Base-by-base conservation (phyloP, 345 rosid species). In the Aquilaria sinensis region DNA sequence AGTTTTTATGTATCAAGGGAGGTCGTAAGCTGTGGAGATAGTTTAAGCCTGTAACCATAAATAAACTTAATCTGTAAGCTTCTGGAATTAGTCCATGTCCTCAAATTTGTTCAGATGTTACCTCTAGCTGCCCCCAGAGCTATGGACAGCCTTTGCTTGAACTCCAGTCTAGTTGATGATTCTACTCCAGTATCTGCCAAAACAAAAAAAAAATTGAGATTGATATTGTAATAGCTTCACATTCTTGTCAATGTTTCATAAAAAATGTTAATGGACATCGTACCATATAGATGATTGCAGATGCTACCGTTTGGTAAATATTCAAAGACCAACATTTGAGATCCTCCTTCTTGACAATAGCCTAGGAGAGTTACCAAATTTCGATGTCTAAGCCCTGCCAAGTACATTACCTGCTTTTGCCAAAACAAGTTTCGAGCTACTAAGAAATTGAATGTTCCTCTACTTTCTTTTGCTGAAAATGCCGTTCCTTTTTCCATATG, bases 51-150 rank as follows among this genome's bases (percentile, higher is more conserved):
- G 76, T 75, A 82, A 5, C 43, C 5, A 56, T 64, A 68, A 55
- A 54, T 30, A 53, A 72, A 62, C 57, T n/a, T 11, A 12, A 5
- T 61, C 43, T 14, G 56, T 65, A 62, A 58, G 12, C 15, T 11
- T 12, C 3, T 15, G 11, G 37, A 33, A 23, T 30, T n/a, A 10
- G 16, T 37, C 41, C 31, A 34, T 33, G 23, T 60, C 32, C 65
- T 29, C 2, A 61, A 43, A 67, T 62, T 53, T 45, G 14, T 63
- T 33, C 30, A 37, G 31, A 66, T 67, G 43, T 65, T 71, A 86
- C 94, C 96, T 87, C 69, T 84, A 51, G 89, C 94, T 9, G 87
- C 91, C 55, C 85, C 88, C 2, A 83, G 60, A 58, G 91, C 89
- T 67, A 86, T 75, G 15, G 75, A 81, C 57, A 88, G 32, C 76